These are phyloP conservation scores for Penicillium sp. DNA, from an alignment of 2,329 filamentous ascomycete species.

Conservation along the genomic window DNA sequence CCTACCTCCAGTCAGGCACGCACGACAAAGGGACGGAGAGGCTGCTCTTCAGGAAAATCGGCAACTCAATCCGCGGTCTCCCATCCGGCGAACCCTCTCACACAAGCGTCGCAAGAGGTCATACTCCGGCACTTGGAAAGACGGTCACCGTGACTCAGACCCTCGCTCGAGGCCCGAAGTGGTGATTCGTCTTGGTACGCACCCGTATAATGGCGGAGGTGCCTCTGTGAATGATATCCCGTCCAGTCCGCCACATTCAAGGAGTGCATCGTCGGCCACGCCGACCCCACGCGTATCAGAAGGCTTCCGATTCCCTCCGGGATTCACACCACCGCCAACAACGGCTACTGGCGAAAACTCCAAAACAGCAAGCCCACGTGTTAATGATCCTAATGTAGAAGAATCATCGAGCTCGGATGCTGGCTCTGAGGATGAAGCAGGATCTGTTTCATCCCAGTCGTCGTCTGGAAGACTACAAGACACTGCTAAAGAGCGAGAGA, in stretches of 20 bases:
- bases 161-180: slow-evolving; percentile 21
- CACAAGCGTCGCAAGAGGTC: slow-evolving; percentile 40
- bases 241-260: slow-evolving; percentile 43
- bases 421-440: slow-evolving; percentile 18
- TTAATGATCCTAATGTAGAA: slow-evolving; percentile 12
- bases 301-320: slow-evolving; percentile 40
- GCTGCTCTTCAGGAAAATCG: slow-evolving; percentile 5
- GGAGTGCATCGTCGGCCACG: slow-evolving; percentile 29
- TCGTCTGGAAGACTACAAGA: slow-evolving; percentile 22
- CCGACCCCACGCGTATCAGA: slow-evolving; percentile 19
- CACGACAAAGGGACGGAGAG: slow-evolving; percentile 9
- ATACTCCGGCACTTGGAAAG: slow-evolving; percentile 15
- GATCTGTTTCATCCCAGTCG: slow-evolving; percentile 20
- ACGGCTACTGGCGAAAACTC: slow-evolving; percentile 28
- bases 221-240: slow-evolving; percentile 34
- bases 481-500: slow-evolving; percentile 24
- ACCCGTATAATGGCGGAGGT: slow-evolving; percentile 4
- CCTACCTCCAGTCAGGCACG: slow-evolving; percentile 26
- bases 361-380: slow-evolving; percentile 17
- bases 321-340: slow-evolving; percentile 29
- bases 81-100: slow-evolving; percentile 14
- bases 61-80: slow-evolving; percentile 1
- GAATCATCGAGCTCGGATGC: slow-evolving; percentile 15
- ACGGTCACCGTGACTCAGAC: slow-evolving; percentile 8
- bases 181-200: slow-evolving; percentile 26